Percentiles rank a stretch among this genome's conserved stretches.
phyloP scores from a whole-genome alignment of 352 stramenopile species.

The Thalassiosira livingstoniorum region DNA sequence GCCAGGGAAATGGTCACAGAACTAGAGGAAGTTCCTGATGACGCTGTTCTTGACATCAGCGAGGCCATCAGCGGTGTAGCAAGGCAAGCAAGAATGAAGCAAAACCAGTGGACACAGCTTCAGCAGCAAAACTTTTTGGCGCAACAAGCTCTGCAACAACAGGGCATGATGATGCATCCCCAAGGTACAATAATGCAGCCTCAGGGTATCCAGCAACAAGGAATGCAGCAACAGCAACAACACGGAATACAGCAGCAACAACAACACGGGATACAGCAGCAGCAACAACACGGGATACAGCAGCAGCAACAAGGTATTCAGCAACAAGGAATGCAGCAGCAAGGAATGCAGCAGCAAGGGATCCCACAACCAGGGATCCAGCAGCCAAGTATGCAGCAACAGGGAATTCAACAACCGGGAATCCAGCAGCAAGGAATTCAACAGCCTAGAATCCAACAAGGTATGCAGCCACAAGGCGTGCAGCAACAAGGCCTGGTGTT shows the following conservation, averaged over 20 bases:
- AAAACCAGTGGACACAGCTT: slow-evolving; percentile 63
- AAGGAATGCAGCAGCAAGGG: slow-evolving; percentile 35
- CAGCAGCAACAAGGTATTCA: slow-evolving; percentile 28
- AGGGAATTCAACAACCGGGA: too few species aligned
- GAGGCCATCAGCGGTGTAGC: slow-evolving; percentile 89
- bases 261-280: slow-evolving; percentile 27
- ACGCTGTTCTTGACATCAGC: slow-evolving; percentile 93
- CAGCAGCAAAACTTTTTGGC: slow-evolving; percentile 44
- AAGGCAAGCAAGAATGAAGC: slow-evolving; percentile 68
- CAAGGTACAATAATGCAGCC: slow-evolving; percentile 37
- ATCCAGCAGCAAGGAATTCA: slow-evolving; percentile 40
- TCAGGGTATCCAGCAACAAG: slow-evolving; percentile 32
- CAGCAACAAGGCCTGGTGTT: slow-evolving; percentile 7
- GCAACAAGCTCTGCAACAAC: slow-evolving; percentile 39
- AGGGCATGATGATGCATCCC: slow-evolving; percentile 43
- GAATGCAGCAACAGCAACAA: slow-evolving; percentile 37
- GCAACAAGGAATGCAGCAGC: too few species aligned
- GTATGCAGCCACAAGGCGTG: slow-evolving; percentile 27
- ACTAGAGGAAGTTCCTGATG: slow-evolving; percentile 90
- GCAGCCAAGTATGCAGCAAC: slow-evolving; percentile 38
- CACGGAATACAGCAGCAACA: too few species aligned
- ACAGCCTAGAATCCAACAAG: slow-evolving; percentile 19
- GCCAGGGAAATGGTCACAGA: slow-evolving; percentile 94
- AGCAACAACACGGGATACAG: slow-evolving; percentile 46
- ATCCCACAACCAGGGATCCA: slow-evolving; percentile 33